Percentiles rank a stretch among this genome's conserved stretches.
Evolutionary conservation across 306 rosid species (phyloP).

Genomic region (Vicia faba): DNA sequence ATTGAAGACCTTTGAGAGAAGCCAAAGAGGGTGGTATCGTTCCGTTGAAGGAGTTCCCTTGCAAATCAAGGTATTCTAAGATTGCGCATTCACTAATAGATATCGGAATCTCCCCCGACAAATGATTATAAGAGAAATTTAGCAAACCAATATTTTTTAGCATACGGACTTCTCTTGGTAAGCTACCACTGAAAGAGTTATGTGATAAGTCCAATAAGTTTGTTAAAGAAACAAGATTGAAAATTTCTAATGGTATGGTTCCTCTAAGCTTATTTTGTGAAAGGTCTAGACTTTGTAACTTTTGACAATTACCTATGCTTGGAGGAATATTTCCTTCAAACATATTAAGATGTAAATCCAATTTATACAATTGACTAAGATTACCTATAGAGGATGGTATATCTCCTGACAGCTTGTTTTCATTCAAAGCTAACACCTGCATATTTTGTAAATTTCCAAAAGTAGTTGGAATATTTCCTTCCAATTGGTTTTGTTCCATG

Average conservation of each 20-base stretch:
- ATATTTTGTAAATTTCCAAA: conserved; percentile 36
- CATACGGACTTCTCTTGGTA: neutral
- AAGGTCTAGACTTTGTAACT: neutral
- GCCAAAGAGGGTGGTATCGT: neutral
- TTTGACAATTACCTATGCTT: conserved; percentile 21
- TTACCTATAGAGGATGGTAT: conserved; percentile 28
- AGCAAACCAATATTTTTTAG: neutral
- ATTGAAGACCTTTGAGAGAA: neutral
- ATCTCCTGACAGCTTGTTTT: conserved; percentile 34
- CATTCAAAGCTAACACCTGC: rapidly evolving
- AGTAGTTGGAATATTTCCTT: conserved; percentile 25
- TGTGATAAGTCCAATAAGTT: neutral
- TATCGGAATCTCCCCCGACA: neutral
- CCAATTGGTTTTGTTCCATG: neutral
- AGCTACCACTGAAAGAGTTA: neutral
- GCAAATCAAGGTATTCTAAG: neutral
- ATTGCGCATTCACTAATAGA: neutral
- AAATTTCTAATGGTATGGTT: conserved; percentile 9
- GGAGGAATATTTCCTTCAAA: conserved; percentile 43
- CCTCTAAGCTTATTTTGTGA: conserved; percentile 30
- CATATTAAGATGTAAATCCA: neutral
- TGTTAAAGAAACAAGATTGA: neutral
- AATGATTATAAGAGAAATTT: neutral
- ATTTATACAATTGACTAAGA: conserved; percentile 9
- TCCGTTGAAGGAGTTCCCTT: neutral